Conservation (phyloP, 305 asterid genomes). For the Withania somnifera region DNA sequence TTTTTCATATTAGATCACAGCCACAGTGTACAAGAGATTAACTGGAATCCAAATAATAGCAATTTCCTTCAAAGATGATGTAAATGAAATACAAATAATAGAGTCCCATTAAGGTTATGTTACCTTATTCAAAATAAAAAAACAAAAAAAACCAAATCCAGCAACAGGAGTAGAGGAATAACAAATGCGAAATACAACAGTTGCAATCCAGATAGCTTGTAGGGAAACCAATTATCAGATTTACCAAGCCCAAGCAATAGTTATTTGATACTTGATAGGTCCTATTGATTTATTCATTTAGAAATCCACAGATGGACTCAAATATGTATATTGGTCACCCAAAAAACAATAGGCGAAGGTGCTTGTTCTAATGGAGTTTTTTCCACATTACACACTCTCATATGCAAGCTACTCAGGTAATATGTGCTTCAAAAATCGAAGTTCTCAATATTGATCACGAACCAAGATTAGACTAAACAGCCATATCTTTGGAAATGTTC, state of each 20-base stretch:
- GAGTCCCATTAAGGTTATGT: background rate
- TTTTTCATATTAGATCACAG: background rate
- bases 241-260: background rate
- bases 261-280: background rate
- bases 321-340: background rate
- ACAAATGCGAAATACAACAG: background rate
- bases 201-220: background rate
- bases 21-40: background rate
- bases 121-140: too few relatives aligned
- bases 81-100: background rate
- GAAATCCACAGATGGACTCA: background rate
- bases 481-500: background rate
- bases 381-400: background rate
- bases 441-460: background rate
- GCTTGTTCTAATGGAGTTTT: background rate
- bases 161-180: background rate
- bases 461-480: background rate
- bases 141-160: too few relatives aligned
- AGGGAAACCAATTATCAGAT: background rate
- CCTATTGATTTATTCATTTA: background rate
- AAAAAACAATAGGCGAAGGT: background rate
- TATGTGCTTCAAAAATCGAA: background rate
- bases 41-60: background rate
- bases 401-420: background rate
- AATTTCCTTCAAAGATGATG: background rate